Evolutionary conservation across 805 yeast species (phyloP), one percentile per base, ranked within the genome.

Genomic region (Lipomyces kockii): DNA sequence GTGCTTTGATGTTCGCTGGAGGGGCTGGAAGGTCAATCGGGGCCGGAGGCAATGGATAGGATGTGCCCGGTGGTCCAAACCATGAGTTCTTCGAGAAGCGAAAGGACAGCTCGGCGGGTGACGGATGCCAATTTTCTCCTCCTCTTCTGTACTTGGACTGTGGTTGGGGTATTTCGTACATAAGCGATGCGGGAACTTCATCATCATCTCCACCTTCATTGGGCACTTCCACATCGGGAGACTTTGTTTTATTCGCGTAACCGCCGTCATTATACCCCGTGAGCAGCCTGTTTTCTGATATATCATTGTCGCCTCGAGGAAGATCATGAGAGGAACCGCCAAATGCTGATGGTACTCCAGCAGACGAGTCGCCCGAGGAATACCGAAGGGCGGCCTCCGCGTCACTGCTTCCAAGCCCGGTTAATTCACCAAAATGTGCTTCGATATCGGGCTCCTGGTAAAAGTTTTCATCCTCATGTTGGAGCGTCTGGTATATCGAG

Each of bases 401-500:
- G 17, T 49, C 63, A 12, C 9, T 61, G 20, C 52, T 55, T 22
- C 32, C 53, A 17, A 22, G 54, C 7, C 39, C 29, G 7, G 34
- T 58, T 9, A 61, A 46, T 11, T 34, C 63, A n/a, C 66, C 72
- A n/a, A 61, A 62, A 34, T 69, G 60, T 2, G 72, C 70, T 52
- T 66, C 72, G 27, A 70, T 64, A 46, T 66, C 70, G 25, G 70
- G 65, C 35, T 61, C 69, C 17, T 17, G 27, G 46, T 61, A 58
- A 17, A 62, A 39, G 29, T 61, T 58, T 59, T 68, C 70, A 39
- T 65, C 72, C 35, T 71, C 67, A 9, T 53, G 58, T 37, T 62
- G 62, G n/a, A 71, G 68, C 3, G 70, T 62, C 29, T 71, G 74
- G 60, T 71, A 71, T 17, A 71, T 63, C 9, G 74, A 71, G 9